Evolutionary conservation across 805 yeast species (phyloP).

Genomic region (Cyberlindnera amylophila): DNA sequence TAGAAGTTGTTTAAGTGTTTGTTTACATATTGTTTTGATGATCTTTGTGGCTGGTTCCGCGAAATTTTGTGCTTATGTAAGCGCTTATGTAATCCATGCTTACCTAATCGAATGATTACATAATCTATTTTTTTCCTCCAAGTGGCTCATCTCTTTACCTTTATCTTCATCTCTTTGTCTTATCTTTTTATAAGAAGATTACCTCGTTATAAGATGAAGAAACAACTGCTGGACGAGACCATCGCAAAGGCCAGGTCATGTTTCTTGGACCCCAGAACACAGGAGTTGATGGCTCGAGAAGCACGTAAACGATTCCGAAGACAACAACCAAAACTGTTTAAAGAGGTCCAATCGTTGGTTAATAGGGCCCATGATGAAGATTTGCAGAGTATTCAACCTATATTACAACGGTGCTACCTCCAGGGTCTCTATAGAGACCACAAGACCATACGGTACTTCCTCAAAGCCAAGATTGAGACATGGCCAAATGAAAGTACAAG

Average conservation of each 20-base stretch:
- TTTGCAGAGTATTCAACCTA: conserved; percentile 11
- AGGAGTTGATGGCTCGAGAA: conserved; percentile 8
- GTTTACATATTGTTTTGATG: too few relatives aligned
- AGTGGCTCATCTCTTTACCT: too few relatives aligned
- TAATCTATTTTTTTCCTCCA: too few relatives aligned
- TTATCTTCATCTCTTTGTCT: too few relatives aligned
- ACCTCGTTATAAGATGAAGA: too few relatives aligned
- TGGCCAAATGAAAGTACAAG: conserved; percentile 25
- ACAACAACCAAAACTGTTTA: conserved; percentile 10
- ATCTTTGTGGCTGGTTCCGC: too few relatives aligned
- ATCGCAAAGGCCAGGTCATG: too few relatives aligned
- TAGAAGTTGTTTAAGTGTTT: background rate
- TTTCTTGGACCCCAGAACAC: conserved; percentile 13
- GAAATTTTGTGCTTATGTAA: too few relatives aligned
- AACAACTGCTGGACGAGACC: too few relatives aligned
- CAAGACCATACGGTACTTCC: conserved; percentile 18
- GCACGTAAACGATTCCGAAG: conserved; percentile 11
- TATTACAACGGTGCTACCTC: conserved; percentile 19
- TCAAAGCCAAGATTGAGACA: conserved; percentile 16
- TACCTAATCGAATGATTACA: too few relatives aligned
- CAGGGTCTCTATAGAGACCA: conserved; percentile 21
- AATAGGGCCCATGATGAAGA: conserved; percentile 3
- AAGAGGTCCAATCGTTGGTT: conserved; percentile 9
- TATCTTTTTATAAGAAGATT: too few relatives aligned
- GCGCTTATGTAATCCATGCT: too few relatives aligned